These are phyloP conservation scores for Chytridiales sp. DNA, from an alignment of 371 early-diverging fungal genomes.

Conservation along the genomic window DNA sequence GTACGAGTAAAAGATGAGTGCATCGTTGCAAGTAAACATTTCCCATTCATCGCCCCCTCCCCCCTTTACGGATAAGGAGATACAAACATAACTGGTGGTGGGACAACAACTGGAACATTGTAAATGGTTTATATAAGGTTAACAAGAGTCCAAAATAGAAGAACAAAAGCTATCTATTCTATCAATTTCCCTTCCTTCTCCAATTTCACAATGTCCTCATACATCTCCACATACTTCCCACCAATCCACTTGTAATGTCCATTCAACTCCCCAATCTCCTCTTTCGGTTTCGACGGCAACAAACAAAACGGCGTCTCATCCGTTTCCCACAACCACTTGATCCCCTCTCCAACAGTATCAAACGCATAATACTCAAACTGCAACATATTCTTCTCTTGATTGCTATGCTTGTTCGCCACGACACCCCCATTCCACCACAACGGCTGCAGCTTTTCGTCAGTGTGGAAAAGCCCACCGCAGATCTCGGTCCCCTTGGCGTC, in stretches of 20 bases:
- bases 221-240: slow-evolving; percentile 10
- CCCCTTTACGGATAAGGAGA: too few relatives aligned
- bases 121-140: too few relatives aligned
- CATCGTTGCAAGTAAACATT: neutral
- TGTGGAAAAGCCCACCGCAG: slow-evolving; percentile 32
- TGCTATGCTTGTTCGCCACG: slow-evolving; percentile 21
- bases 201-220: slow-evolving; percentile 4
- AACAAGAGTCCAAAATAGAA: too few relatives aligned
- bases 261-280: slow-evolving; percentile 15
- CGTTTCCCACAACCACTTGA: slow-evolving; percentile 29
- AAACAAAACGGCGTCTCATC: slow-evolving; percentile 30
- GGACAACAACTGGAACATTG: too few relatives aligned
- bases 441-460: slow-evolving; percentile 31
- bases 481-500: slow-evolving; percentile 5
- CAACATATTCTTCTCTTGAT: neutral
- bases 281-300: slow-evolving; percentile 6
- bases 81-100: too few relatives aligned
- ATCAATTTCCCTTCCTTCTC: neutral
- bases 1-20: too few relatives aligned
- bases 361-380: slow-evolving; percentile 23
- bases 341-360: neutral
- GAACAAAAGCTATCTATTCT: too few relatives aligned
- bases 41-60: neutral
- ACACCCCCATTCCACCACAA: slow-evolving; percentile 48
- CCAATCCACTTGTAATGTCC: neutral